Evolutionary conservation across 2,329 filamentous ascomycete species (phyloP).

Genomic region (Trichophyton mentagrophytes): DNA sequence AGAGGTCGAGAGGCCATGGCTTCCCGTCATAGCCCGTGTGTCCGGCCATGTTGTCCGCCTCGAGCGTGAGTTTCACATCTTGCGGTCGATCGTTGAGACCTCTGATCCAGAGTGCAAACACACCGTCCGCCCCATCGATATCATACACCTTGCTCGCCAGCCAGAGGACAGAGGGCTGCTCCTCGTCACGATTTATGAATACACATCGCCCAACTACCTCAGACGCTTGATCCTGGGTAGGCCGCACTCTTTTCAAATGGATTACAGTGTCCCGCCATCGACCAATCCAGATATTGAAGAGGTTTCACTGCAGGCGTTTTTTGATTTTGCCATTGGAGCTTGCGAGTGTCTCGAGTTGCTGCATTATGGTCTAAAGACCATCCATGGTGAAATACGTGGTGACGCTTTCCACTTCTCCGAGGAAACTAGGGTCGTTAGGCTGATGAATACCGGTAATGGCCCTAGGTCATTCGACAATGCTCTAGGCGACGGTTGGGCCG

Average conservation of each 20-base stretch:
- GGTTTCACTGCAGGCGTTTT: slow-evolving; percentile 61
- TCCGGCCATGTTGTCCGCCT: slow-evolving; percentile 72
- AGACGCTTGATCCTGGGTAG: slow-evolving; percentile 61
- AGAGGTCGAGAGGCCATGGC: slow-evolving; percentile 35
- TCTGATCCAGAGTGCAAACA: slow-evolving; percentile 62
- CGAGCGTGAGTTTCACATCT: slow-evolving; percentile 76
- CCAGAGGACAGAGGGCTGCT: slow-evolving; percentile 58
- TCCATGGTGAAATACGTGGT: slow-evolving; percentile 80
- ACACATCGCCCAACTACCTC: slow-evolving; percentile 62
- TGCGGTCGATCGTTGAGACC: slow-evolving; percentile 56
- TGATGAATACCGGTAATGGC: slow-evolving; percentile 77
- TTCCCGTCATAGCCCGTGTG: slow-evolving; percentile 64
- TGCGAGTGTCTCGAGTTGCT: slow-evolving; percentile 75
- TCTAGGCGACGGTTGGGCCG: slow-evolving; percentile 75
- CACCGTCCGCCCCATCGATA: slow-evolving; percentile 68
- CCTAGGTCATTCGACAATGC: slow-evolving; percentile 82
- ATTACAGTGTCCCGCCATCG: slow-evolving; percentile 25
- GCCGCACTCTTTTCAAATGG: slow-evolving; percentile 55
- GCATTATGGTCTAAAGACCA: slow-evolving; percentile 75
- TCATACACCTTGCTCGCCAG: slow-evolving; percentile 56
- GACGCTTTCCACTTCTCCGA: slow-evolving; percentile 81
- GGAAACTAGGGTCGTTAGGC: slow-evolving; percentile 57
- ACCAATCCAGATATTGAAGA: slow-evolving; percentile 16
- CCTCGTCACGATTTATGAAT: slow-evolving; percentile 68
- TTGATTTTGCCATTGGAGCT: slow-evolving; percentile 84